Evolutionary conservation across 495 filamentous ascomycete genomes (phyloP).

Genomic region (Talaromyces trachyspermus): DNA sequence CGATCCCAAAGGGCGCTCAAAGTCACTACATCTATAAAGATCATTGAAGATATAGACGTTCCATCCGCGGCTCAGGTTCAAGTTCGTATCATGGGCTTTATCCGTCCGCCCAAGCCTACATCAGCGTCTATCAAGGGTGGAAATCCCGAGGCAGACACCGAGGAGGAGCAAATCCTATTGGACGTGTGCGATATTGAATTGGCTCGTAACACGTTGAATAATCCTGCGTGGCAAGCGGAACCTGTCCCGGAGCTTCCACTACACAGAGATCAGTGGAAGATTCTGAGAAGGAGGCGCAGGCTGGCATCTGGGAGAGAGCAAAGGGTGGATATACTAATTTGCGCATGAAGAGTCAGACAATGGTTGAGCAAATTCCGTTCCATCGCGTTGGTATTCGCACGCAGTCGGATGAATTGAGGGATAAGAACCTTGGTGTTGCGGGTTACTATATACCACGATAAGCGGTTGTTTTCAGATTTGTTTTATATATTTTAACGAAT

Average conservation of each 20-base stretch:
- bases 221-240: slow-evolving; percentile 47
- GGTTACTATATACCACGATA: slow-evolving; percentile 36
- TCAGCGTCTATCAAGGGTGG: slow-evolving; percentile 15
- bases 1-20: slow-evolving; percentile 29
- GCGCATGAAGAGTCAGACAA: slow-evolving; percentile 36
- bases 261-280: slow-evolving; percentile 14
- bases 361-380: slow-evolving; percentile 46
- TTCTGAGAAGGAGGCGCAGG: slow-evolving; percentile 17
- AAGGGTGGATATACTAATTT: slow-evolving; percentile 31
- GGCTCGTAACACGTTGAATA: slow-evolving; percentile 42
- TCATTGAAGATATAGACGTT: slow-evolving; percentile 34
- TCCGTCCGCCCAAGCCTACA: slow-evolving; percentile 21
- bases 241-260: slow-evolving; percentile 10
- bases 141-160: slow-evolving; percentile 21
- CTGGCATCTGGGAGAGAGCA: slow-evolving; percentile 23
- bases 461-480: background rate
- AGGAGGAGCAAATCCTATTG: slow-evolving; percentile 31
- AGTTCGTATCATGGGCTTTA: slow-evolving; percentile 49
- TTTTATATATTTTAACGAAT: no score
- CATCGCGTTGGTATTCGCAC: slow-evolving; percentile 50
- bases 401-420: slow-evolving; percentile 37
- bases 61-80: slow-evolving; percentile 32
- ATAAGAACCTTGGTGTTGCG: slow-evolving; percentile 29
- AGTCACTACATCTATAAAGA: slow-evolving; percentile 35
- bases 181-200: slow-evolving; percentile 43